Evolutionary conservation across 23 red algal species (phyloP), one percentile per base, ranked within the genome.

Genomic region (Rhodosorus marinus): DNA sequence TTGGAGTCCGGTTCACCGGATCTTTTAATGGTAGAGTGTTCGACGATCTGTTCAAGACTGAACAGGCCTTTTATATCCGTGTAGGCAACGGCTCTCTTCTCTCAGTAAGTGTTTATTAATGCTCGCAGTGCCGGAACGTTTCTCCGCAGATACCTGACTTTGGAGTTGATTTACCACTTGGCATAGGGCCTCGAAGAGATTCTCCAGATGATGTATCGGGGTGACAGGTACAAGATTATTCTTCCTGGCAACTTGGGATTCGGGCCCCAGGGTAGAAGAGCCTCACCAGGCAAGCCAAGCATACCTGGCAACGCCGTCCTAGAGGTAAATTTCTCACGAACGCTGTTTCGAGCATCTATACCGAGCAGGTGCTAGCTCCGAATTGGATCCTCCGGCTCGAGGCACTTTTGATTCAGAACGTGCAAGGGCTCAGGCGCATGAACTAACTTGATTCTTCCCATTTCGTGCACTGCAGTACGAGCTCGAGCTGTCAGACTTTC

Each of bases 271-370:
- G 90, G 78, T 17, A 60, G 90, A 28, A 62, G 72, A 20, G 77
- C 90, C 29, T 67, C 54, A 51, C 66, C 90, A 22, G 90, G 90
- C 26, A 98, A 78, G 62, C 73, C 72, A 14, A 56, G 75, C 19
- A 84, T 98, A 51, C 90, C 90, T 19, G 58, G 72, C 17, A 80
- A 80, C 41, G 90, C 90, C 2, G 81, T 74, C 21, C 46, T 98
- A 3, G 46, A 57, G 31, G 59, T 64, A 20, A 52, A 21, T 40
- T 64, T n/a, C n/a, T n/a, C n/a, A n/a, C n/a, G n/a, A n/a, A n/a
- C n/a, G n/a, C n/a, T n/a, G n/a, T n/a, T n/a, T n/a, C n/a, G n/a
- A n/a, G n/a, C n/a, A n/a, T n/a, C n/a, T n/a, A n/a, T n/a, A n/a
- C n/a, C n/a, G n/a, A n/a, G n/a, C n/a, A n/a, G n/a, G n/a, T n/a